Conservation (phyloP, 2,329 filamentous ascomycete genomes). For the Arthrinium puccinioides region DNA sequence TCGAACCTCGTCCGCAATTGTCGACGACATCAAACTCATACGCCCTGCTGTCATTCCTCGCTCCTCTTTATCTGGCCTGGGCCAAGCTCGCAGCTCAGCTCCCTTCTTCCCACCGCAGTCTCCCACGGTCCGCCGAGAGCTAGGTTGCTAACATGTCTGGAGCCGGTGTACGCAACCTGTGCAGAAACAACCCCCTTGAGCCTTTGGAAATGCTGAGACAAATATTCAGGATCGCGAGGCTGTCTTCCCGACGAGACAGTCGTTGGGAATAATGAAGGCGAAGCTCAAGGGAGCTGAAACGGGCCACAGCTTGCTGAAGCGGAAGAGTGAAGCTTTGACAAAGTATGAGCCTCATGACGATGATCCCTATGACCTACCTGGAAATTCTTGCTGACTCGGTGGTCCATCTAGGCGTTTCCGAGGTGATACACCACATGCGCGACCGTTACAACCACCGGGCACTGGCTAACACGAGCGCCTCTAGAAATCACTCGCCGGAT, state of each 20-base stretch:
- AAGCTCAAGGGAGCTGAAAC: constrained; percentile 93
- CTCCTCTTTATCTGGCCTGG: too few relatives aligned
- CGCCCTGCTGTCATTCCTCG: too few relatives aligned
- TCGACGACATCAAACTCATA: too few relatives aligned
- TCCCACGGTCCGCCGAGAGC: constrained; percentile 1
- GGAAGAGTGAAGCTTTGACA: constrained; percentile 95
- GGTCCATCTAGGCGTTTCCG: constrained; percentile 64
- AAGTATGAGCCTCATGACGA: constrained; percentile 58
- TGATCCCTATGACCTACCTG: not conserved
- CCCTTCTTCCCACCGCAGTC: too few relatives aligned
- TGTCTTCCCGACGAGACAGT: constrained; percentile 97
- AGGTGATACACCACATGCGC: constrained; percentile 48
- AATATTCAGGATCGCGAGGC: constrained; percentile 80
- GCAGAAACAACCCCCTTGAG: too few relatives aligned
- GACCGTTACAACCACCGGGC: constrained; percentile 1
- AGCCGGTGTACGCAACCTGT: constrained; percentile 39
- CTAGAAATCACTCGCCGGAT: constrained; percentile 92
- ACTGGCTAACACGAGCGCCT: not conserved
- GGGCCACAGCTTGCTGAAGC: constrained; percentile 89
- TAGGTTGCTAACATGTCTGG: constrained; percentile 39
- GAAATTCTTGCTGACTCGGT: constrained; percentile 7
- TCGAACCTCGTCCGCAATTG: too few relatives aligned
- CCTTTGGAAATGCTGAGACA: too few relatives aligned
- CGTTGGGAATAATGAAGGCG: constrained; percentile 91
- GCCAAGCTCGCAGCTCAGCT: too few relatives aligned